These are phyloP conservation scores for Fusarium clavum DNA, from an alignment of 2,329 filamentous ascomycete species.

Conservation along the genomic window DNA sequence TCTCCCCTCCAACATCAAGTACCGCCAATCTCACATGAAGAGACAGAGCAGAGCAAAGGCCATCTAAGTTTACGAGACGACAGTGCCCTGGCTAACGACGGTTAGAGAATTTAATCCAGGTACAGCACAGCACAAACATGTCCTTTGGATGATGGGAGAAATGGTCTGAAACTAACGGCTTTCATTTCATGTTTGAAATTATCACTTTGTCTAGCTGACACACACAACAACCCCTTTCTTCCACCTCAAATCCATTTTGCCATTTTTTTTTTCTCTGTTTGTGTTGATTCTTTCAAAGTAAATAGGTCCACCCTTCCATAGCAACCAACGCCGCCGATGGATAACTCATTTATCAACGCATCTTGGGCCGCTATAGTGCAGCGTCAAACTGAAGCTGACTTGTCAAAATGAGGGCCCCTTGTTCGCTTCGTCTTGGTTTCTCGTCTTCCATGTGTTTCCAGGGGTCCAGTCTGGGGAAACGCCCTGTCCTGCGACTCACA, in stretches of 20 bases:
- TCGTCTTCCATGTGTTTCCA: slow-evolving; percentile 29
- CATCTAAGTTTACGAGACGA: slow-evolving; percentile 1
- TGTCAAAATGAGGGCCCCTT: slow-evolving; percentile 29
- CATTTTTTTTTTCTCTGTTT: slow-evolving; percentile 39
- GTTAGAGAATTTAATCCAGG: not conserved
- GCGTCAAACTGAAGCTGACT: slow-evolving; percentile 16
- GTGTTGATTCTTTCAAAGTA: slow-evolving; percentile 41
- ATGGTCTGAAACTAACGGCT: not conserved
- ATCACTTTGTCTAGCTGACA: slow-evolving; percentile 22
- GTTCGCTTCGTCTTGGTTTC: slow-evolving; percentile 15
- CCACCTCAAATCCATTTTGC: not conserved
- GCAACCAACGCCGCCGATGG: slow-evolving; percentile 43
- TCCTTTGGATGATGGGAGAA: slow-evolving; percentile 2
- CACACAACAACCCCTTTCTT: slow-evolving; percentile 21
- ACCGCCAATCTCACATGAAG: slow-evolving; percentile 27
- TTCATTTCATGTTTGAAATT: slow-evolving; percentile 25
- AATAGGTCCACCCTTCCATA: slow-evolving; percentile 46
- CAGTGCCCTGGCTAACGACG: slow-evolving; percentile 21
- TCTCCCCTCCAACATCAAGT: slow-evolving; percentile 11
- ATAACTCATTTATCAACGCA: slow-evolving; percentile 42
- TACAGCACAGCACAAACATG: slow-evolving; percentile 9
- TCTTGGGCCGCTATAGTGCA: slow-evolving; percentile 21
- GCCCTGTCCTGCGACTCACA: slow-evolving; percentile 23
- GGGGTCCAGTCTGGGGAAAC: slow-evolving; percentile 37
- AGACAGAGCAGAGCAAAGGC: slow-evolving; percentile 11